phyloP scores from a whole-genome alignment of 2,329 filamentous ascomycete genomes.

The Cladorrhinum sp. region DNA sequence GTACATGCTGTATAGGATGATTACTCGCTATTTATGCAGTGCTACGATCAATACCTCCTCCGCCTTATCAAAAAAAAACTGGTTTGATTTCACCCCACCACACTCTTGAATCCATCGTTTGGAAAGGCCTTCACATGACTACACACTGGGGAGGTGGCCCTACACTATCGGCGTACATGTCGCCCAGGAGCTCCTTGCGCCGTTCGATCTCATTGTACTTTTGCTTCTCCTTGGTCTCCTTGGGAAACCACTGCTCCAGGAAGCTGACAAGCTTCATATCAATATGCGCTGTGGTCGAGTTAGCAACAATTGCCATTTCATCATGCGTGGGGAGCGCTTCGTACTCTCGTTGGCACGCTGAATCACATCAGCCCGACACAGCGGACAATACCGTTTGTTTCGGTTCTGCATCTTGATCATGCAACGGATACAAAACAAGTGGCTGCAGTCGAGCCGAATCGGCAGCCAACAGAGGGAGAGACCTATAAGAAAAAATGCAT shows the following conservation, averaged over 20 bases:
- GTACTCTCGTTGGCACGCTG: conserved; percentile 65
- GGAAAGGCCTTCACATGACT: conserved; percentile 49
- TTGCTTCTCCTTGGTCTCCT: conserved; percentile 65
- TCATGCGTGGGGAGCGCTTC: conserved; percentile 18
- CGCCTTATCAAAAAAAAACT: too few relatives aligned
- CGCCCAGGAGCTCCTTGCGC: conserved; percentile 69
- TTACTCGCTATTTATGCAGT: not conserved
- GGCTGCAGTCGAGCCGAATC: conserved; percentile 69
- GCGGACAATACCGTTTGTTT: conserved; percentile 65
- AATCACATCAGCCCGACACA: conserved; percentile 71
- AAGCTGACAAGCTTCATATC: conserved; percentile 67
- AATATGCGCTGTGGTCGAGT: conserved; percentile 54
- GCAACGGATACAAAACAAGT: conserved; percentile 82
- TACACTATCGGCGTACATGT: conserved; percentile 51
- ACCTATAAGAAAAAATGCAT: conserved; percentile 35
- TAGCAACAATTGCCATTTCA: not conserved
- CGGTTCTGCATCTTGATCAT: conserved; percentile 75
- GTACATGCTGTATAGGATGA: not conserved
- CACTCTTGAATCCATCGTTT: too few relatives aligned
- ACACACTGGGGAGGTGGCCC: conserved; percentile 48
- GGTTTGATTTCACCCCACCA: too few relatives aligned
- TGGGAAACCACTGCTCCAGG: conserved; percentile 71
- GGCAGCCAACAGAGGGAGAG: conserved; percentile 77
- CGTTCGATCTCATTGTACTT: conserved; percentile 66
- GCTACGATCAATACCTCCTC: too few relatives aligned